Percentiles rank a stretch among this genome's conserved stretches.
phyloP scores from a whole-genome alignment of 495 filamentous ascomycete species.

The Daldinia caldariorum region DNA sequence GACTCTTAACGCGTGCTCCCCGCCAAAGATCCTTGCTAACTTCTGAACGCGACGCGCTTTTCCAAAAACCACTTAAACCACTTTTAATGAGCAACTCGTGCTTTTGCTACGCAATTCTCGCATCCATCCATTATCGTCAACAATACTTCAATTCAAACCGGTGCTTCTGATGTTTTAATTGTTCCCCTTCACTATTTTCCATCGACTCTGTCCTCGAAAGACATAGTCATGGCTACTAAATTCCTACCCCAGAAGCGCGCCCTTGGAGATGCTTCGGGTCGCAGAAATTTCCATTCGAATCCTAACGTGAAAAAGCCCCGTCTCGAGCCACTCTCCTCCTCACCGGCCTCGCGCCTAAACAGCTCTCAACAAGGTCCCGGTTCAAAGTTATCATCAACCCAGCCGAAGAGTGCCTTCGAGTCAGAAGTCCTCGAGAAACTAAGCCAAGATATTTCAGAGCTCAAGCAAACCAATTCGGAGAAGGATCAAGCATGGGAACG shows the following conservation, averaged over 20 bases:
- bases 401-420: slow-evolving; percentile 92
- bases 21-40: slow-evolving; percentile 21
- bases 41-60: slow-evolving; percentile 42
- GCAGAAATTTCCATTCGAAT: slow-evolving; percentile 55
- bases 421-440: slow-evolving; percentile 93
- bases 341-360: slow-evolving; percentile 63
- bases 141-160: slow-evolving; percentile 11
- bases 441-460: slow-evolving; percentile 85
- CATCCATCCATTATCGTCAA: not conserved
- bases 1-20: slow-evolving; percentile 41
- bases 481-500: slow-evolving; percentile 95
- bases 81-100: not conserved
- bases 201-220: slow-evolving; percentile 15
- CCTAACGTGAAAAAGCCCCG: slow-evolving; percentile 76
- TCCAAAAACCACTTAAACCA: slow-evolving; percentile 41
- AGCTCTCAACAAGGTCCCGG: slow-evolving; percentile 67
- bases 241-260: slow-evolving; percentile 64
- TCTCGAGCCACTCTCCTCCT: slow-evolving; percentile 67
- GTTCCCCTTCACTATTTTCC: slow-evolving; percentile 6
- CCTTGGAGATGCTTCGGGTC: slow-evolving; percentile 61
- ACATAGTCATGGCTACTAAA: slow-evolving; percentile 52
- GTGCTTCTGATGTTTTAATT: slow-evolving; percentile 1
- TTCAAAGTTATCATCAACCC: slow-evolving; percentile 75
- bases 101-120: not conserved
- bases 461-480: slow-evolving; percentile 86